Percentiles rank a stretch among this genome's conserved stretches.
These are phyloP conservation scores for Hymenochaete sp. DNA, from an alignment of 1,284 basidiomycete genomes.

Conservation along the genomic window DNA sequence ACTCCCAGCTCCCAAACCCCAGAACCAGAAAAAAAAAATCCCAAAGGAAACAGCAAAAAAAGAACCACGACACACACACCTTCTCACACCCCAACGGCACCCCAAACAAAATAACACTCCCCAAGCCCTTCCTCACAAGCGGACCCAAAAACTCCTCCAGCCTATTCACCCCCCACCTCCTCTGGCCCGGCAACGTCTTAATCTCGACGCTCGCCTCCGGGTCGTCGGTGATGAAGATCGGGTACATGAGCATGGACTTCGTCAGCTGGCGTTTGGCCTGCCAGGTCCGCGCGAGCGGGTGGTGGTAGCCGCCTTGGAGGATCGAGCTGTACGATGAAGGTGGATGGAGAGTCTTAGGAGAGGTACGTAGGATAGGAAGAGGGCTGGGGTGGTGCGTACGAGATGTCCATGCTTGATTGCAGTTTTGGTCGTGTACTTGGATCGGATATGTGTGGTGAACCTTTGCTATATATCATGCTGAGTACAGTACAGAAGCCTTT, in stretches of 20 bases:
- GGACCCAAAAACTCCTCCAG: constrained; percentile 85
- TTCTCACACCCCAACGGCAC: constrained; percentile 83
- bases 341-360: constrained; percentile 23
- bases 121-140: constrained; percentile 82
- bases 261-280: constrained; percentile 69
- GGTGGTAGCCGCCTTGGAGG: constrained; percentile 88
- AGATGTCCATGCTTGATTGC: constrained; percentile 6
- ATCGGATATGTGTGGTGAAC: no score
- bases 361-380: background rate
- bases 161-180: constrained; percentile 90
- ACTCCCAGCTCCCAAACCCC: no score
- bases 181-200: constrained; percentile 73
- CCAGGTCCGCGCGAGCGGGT: constrained; percentile 80
- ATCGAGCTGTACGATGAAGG: constrained; percentile 45
- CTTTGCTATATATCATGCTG: no score
- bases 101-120: constrained; percentile 93
- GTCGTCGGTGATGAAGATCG: constrained; percentile 93
- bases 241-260: constrained; percentile 95
- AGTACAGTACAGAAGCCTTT: no score
- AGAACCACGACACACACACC: constrained; percentile 38
- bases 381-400: background rate
- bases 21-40: constrained; percentile 1
- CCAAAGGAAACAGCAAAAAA: constrained; percentile 1
- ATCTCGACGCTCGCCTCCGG: constrained; percentile 77
- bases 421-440: no score